phyloP scores from a whole-genome alignment of 257 asterid genomes.

The Gentiana straminea region DNA sequence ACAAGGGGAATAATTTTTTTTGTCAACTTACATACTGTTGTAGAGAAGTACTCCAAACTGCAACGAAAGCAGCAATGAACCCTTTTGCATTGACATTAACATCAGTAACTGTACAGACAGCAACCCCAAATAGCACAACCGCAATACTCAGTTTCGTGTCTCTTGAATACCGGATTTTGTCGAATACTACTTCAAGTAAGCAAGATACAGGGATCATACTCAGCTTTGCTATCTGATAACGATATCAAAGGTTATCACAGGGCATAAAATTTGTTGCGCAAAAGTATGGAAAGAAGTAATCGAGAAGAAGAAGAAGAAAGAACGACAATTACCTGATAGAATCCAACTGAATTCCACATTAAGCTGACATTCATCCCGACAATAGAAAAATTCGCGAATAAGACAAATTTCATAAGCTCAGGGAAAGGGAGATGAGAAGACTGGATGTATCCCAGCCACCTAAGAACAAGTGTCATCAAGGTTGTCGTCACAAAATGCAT shows the following conservation, averaged over 20 bases:
- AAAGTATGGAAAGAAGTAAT: background rate
- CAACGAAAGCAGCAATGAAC: constrained; percentile 80
- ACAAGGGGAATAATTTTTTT: background rate
- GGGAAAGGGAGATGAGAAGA: constrained; percentile 74
- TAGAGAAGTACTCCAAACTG: constrained; percentile 90
- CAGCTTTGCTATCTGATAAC: constrained; percentile 85
- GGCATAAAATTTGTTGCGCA: background rate
- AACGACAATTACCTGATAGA: constrained; percentile 69
- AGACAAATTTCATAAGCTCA: constrained; percentile 77
- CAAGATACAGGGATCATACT: constrained; percentile 97
- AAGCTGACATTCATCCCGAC: constrained; percentile 99
- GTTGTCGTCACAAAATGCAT: constrained; percentile 94
- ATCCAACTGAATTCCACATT: constrained; percentile 99
- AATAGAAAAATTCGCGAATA: constrained; percentile 92
- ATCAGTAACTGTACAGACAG: constrained; percentile 88
- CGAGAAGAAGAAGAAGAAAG: background rate
- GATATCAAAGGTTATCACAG: constrained; percentile 11
- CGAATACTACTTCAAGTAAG: constrained; percentile 76
- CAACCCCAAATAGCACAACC: constrained; percentile 85
- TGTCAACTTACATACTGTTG: constrained; percentile 85
- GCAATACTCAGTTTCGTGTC: constrained; percentile 86
- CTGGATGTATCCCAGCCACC: constrained; percentile 96
- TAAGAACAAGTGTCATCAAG: constrained; percentile 82
- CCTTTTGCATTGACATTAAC: constrained; percentile 89
- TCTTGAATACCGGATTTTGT: constrained; percentile 80